These are phyloP conservation scores for Quercus phellos DNA, from an alignment of 331 rosid species.

Conservation along the genomic window DNA sequence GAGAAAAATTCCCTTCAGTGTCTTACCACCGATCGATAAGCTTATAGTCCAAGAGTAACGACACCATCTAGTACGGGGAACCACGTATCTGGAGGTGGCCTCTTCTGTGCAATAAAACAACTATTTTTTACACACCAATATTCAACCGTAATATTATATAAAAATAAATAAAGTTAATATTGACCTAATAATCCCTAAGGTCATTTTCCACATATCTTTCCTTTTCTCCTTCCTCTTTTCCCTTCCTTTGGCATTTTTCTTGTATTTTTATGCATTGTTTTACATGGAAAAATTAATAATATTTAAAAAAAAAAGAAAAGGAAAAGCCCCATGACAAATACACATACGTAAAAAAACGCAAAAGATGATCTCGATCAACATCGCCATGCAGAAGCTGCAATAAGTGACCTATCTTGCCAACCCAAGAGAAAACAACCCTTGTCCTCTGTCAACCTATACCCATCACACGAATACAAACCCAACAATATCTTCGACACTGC, in stretches of 20 bases:
- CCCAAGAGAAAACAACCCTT: constrained; percentile 82
- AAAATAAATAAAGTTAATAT: constrained; percentile 4
- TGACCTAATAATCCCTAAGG: neutral
- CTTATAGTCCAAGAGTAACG: constrained; percentile 6
- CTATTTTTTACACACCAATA: neutral
- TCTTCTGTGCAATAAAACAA: neutral
- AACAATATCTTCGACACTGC: constrained; percentile 83
- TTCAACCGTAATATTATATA: neutral
- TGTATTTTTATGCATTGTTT: neutral
- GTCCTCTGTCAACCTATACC: constrained; percentile 77
- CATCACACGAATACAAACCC: constrained; percentile 79
- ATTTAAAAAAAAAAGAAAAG: neutral
- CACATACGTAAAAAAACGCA: neutral
- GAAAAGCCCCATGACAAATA: neutral
- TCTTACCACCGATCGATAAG: neutral
- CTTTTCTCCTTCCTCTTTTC: neutral
- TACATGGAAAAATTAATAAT: neutral
- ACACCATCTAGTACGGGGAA: constrained; percentile 12
- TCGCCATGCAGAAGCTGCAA: constrained; percentile 95
- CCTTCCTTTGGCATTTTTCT: neutral
- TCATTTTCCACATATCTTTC: constrained; percentile 1
- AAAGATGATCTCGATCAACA: constrained; percentile 29
- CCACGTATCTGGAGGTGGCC: neutral
- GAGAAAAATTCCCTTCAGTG: neutral
- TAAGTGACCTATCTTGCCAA: constrained; percentile 74